Conservation (phyloP, 1,284 basidiomycete species). For the Leccinum huronense region DNA sequence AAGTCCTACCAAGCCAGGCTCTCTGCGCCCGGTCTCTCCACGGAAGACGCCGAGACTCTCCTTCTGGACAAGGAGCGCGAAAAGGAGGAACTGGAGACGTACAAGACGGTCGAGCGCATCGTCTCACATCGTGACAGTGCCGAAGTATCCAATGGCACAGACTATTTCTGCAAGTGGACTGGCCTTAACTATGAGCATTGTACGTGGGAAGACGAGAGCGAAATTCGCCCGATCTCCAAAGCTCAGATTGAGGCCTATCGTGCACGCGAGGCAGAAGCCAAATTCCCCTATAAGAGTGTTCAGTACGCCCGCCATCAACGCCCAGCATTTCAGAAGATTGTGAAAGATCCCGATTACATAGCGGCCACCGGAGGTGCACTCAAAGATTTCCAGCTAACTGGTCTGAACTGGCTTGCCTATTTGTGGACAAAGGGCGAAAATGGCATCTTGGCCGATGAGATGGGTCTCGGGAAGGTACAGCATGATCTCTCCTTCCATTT, state of each 20-base stretch:
- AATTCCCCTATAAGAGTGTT: conserved; percentile 85
- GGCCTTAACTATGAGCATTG: conserved; percentile 93
- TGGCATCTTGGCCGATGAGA: conserved; percentile 98
- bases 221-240: conserved; percentile 74
- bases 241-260: conserved; percentile 82
- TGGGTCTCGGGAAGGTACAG: conserved; percentile 94
- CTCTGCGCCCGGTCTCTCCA: conserved; percentile 65
- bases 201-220: conserved; percentile 91
- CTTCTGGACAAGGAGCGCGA: conserved; percentile 88
- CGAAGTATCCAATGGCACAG: conserved; percentile 55
- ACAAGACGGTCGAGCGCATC: conserved; percentile 91
- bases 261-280: conserved; percentile 72
- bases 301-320: conserved; percentile 69
- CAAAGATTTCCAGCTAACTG: conserved; percentile 98
- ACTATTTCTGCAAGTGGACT: conserved; percentile 99
- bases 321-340: conserved; percentile 84
- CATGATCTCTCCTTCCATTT: conserved; percentile 3
- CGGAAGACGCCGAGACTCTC: conserved; percentile 89
- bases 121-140: conserved; percentile 78
- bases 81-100: conserved; percentile 87
- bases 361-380: conserved; percentile 74
- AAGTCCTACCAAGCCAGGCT: conserved; percentile 74
- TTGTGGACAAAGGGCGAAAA: conserved; percentile 95
- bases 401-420: conserved; percentile 97
- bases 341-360: conserved; percentile 92